Conservation (phyloP, 2,329 filamentous ascomycete genomes). For the Coleophoma crateriformis region DNA sequence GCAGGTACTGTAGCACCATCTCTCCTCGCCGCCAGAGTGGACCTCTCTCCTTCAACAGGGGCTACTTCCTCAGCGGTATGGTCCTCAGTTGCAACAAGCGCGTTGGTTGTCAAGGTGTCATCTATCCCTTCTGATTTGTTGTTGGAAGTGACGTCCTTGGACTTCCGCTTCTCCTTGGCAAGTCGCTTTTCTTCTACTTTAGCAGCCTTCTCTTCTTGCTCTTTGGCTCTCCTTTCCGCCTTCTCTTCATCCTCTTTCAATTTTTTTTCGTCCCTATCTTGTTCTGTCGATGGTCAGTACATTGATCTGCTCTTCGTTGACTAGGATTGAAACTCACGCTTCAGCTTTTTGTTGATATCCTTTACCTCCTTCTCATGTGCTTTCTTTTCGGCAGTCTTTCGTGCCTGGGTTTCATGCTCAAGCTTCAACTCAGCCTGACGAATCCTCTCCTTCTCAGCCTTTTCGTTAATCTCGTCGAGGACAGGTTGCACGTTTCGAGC, state of each 20-base stretch:
- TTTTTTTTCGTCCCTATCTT: slow-evolving; percentile 35
- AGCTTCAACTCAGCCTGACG: slow-evolving; percentile 56
- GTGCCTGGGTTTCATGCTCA: slow-evolving; percentile 60
- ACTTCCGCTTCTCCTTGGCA: slow-evolving; percentile 46
- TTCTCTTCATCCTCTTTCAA: slow-evolving; percentile 45
- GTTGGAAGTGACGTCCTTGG: slow-evolving; percentile 15
- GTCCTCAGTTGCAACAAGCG: background rate
- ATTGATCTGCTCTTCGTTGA: background rate
- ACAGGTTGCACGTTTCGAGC: slow-evolving; percentile 73
- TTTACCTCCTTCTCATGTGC: slow-evolving; percentile 48
- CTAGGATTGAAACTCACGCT: slow-evolving; percentile 42
- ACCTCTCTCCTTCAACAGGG: background rate
- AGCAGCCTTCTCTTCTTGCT: slow-evolving; percentile 45
- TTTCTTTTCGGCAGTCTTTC: slow-evolving; percentile 51
- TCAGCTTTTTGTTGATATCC: slow-evolving; percentile 47
- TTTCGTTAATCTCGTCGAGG: slow-evolving; percentile 77
- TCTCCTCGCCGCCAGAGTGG: slow-evolving; percentile 6
- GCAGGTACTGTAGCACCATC: slow-evolving; percentile 7
- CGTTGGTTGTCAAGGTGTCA: too few relatives aligned
- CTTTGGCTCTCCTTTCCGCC: slow-evolving; percentile 36
- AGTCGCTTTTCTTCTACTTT: slow-evolving; percentile 48
- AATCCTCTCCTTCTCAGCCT: slow-evolving; percentile 66
- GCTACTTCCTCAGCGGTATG: background rate
- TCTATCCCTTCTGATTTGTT: background rate
- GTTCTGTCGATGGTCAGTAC: slow-evolving; percentile 21